phyloP scores from a whole-genome alignment of 305 asterid genomes.

The Fraxinus platypoda region DNA sequence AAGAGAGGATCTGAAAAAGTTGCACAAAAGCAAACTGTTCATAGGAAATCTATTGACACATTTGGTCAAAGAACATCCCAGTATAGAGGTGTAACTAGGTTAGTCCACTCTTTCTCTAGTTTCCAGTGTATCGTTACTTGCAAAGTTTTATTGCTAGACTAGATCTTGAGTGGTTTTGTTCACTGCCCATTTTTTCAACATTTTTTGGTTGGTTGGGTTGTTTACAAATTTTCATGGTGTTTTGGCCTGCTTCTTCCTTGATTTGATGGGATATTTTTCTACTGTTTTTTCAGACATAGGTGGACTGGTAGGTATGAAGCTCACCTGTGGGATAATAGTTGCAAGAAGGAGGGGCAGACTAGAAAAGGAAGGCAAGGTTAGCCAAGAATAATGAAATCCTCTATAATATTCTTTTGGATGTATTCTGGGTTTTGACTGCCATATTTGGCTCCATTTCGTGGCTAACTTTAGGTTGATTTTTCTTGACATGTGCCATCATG shows the following conservation, averaged over 20 bases:
- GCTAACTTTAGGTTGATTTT: background rate
- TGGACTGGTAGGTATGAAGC: constrained; percentile 91
- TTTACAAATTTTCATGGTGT: background rate
- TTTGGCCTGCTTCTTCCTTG: background rate
- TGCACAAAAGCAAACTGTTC: constrained; percentile 63
- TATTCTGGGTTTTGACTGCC: background rate
- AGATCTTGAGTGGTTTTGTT: background rate
- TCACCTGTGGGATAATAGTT: constrained; percentile 83
- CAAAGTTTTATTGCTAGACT: background rate
- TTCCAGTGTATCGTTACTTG: background rate
- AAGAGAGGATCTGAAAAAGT: constrained; percentile 54
- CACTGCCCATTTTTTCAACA: background rate
- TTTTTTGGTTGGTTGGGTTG: background rate
- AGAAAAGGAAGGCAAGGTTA: constrained; percentile 86
- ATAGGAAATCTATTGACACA: constrained; percentile 82
- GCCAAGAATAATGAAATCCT: constrained; percentile 13
- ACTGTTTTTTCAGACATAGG: constrained; percentile 48
- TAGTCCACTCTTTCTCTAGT: background rate
- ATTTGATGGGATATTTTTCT: background rate
- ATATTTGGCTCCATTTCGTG: constrained; percentile 16
- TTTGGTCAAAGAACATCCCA: constrained; percentile 96
- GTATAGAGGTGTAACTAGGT: constrained; percentile 96
- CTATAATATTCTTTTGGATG: background rate
- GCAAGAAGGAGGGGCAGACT: constrained; percentile 83
- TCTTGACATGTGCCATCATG: constrained; percentile 28